phyloP scores from a whole-genome alignment of 2,329 filamentous ascomycete genomes.

The Catunica adiposa region DNA sequence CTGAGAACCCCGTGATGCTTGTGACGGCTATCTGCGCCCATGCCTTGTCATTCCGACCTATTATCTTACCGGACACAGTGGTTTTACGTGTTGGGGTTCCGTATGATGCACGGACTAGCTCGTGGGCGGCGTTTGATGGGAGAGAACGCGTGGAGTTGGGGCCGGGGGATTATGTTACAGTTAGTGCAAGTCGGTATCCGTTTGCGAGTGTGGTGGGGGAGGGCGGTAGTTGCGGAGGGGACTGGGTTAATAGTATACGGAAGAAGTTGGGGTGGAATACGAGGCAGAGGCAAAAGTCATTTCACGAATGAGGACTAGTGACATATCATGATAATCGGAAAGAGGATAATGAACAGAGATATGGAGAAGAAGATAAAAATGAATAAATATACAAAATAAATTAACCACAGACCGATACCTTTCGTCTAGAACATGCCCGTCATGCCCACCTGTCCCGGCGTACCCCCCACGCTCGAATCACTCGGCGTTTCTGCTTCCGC shows the following conservation, averaged over 20 bases:
- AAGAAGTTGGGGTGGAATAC: slow-evolving; percentile 71
- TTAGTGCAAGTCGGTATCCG: slow-evolving; percentile 64
- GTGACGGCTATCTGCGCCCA: slow-evolving; percentile 90
- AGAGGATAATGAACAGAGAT: not conserved
- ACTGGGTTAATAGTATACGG: slow-evolving; percentile 70
- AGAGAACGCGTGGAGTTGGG: slow-evolving; percentile 66
- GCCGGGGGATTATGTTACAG: slow-evolving; percentile 71
- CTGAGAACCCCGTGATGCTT: slow-evolving; percentile 90
- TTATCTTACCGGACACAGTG: slow-evolving; percentile 90
- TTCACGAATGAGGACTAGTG: slow-evolving; percentile 19
- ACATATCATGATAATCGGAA: slow-evolving; percentile 18
- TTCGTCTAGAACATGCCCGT: slow-evolving; percentile 6
- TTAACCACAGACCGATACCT: not conserved
- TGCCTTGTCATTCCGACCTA: slow-evolving; percentile 87
- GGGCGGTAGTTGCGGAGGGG: slow-evolving; percentile 47
- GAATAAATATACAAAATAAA: not conserved
- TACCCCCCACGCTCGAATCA: slow-evolving; percentile 27
- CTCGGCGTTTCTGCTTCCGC: slow-evolving; percentile 47
- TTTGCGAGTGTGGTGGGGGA: slow-evolving; percentile 62
- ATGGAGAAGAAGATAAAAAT: not conserved
- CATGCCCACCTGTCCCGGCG: slow-evolving; percentile 2
- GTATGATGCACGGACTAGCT: slow-evolving; percentile 73
- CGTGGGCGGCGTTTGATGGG: slow-evolving; percentile 97
- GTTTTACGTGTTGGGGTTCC: slow-evolving; percentile 88
- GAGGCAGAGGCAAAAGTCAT: slow-evolving; percentile 56